These are phyloP conservation scores for Dothistroma septosporum DNA, from an alignment of 2,329 filamentous ascomycete genomes.

Conservation along the genomic window DNA sequence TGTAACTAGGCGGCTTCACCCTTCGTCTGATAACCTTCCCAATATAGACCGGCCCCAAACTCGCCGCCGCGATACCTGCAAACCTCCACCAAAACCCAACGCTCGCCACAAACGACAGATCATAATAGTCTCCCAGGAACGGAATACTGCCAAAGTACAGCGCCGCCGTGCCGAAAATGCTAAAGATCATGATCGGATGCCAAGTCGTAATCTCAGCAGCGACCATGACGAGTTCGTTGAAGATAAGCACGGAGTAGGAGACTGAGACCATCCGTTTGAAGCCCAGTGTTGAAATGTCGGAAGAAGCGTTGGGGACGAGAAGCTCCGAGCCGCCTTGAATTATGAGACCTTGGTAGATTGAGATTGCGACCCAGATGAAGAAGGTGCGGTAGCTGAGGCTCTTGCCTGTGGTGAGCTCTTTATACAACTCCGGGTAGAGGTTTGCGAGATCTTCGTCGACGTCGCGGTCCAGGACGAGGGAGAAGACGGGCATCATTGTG, in stretches of 20 bases:
- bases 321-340: conserved; percentile 94
- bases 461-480: conserved; percentile 87
- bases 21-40: conserved; percentile 79
- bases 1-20: conserved; percentile 87
- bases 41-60: conserved; percentile 79
- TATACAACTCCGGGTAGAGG: conserved; percentile 94
- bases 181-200: conserved; percentile 87
- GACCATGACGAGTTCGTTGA: conserved; percentile 97
- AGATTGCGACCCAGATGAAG: conserved; percentile 93
- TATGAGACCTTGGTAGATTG: conserved; percentile 89
- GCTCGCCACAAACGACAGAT: conserved; percentile 72
- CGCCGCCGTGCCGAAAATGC: conserved; percentile 74
- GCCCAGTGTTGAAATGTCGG: conserved; percentile 17
- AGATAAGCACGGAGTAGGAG: conserved; percentile 82
- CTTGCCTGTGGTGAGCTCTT: conserved; percentile 85
- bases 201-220: conserved; percentile 94
- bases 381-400: conserved; percentile 90
- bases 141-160: conserved; percentile 80
- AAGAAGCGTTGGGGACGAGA: conserved; percentile 66
- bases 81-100: conserved; percentile 87
- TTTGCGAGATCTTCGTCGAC: conserved; percentile 92
- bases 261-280: conserved; percentile 72
- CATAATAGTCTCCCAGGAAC: conserved; percentile 85
- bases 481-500: conserved; percentile 89
- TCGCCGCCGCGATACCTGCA: conserved; percentile 71